phyloP scores from a whole-genome alignment of 1,284 basidiomycete species.

The Marasmius fiardii region DNA sequence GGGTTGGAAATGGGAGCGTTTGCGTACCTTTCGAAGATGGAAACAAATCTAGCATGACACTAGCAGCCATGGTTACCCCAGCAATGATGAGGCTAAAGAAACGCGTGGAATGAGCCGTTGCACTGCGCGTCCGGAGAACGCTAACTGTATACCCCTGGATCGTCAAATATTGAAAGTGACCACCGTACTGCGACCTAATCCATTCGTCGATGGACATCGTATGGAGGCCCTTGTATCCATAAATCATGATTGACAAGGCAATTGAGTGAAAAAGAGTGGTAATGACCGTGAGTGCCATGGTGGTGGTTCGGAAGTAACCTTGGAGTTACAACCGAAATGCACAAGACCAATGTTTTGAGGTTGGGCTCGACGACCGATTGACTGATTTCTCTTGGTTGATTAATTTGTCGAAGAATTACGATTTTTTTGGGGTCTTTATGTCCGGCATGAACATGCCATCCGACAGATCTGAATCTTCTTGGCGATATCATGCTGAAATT shows the following conservation, averaged over 20 bases:
- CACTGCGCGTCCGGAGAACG: not conserved
- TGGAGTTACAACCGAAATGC: not conserved
- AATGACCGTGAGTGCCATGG: constrained; percentile 3
- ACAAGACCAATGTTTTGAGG: not conserved
- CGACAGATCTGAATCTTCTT: too few relatives aligned
- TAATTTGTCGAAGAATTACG: too few relatives aligned
- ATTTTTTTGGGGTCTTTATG: too few relatives aligned
- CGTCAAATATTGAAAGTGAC: constrained; percentile 70
- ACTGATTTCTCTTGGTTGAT: too few relatives aligned
- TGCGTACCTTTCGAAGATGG: constrained; percentile 41
- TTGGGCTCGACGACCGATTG: too few relatives aligned
- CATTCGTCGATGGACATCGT: constrained; percentile 31
- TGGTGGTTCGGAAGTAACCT: not conserved
- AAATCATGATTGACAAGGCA: constrained; percentile 42
- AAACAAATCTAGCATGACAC: constrained; percentile 47
- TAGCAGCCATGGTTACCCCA: constrained; percentile 47
- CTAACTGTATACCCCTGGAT: constrained; percentile 60
- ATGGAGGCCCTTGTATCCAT: constrained; percentile 41
- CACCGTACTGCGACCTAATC: constrained; percentile 52
- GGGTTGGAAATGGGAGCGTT: not conserved
- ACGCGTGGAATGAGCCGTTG: not conserved
- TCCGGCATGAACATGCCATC: too few relatives aligned
- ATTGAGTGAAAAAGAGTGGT: constrained; percentile 36
- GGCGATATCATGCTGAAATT: too few relatives aligned
- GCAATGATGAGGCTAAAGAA: constrained; percentile 42